These are phyloP conservation scores for Trametes cingulata DNA, from an alignment of 768 basidiomycete genomes.

Conservation along the genomic window DNA sequence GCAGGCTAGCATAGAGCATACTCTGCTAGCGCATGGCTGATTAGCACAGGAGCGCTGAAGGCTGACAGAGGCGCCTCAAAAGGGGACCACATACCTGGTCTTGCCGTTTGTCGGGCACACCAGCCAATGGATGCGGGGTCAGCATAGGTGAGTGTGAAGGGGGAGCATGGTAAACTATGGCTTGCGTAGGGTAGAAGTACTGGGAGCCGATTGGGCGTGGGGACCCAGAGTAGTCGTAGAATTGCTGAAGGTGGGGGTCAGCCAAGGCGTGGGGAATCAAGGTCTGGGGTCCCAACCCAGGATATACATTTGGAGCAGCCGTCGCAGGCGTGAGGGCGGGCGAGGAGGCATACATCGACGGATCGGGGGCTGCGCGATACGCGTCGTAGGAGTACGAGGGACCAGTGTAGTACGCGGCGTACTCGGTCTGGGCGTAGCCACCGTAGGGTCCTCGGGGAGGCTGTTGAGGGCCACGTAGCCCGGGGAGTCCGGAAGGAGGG, in stretches of 20 bases:
- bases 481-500: constrained; percentile 36
- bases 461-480: constrained; percentile 44
- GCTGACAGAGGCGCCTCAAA: neutral
- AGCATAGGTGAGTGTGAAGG: constrained; percentile 56
- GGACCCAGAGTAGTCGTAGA: constrained; percentile 57
- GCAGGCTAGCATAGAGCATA: constrained; percentile 43
- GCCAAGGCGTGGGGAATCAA: constrained; percentile 44
- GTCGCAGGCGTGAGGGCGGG: constrained; percentile 44
- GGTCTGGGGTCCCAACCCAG: constrained; percentile 43
- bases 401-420: constrained; percentile 57
- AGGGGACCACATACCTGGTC: constrained; percentile 45
- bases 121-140: constrained; percentile 45
- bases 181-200: constrained; percentile 61
- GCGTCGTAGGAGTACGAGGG: constrained; percentile 48
- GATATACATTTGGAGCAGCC: constrained; percentile 51
- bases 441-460: constrained; percentile 50
- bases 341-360: constrained; percentile 50
- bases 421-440: constrained; percentile 56
- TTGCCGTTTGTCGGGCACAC: constrained; percentile 59
- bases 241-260: constrained; percentile 51
- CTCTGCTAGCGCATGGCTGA: constrained; percentile 39
- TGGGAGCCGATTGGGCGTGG: constrained; percentile 53
- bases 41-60: constrained; percentile 26
- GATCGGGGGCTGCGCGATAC: constrained; percentile 52
- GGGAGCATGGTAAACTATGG: constrained; percentile 57